Evolutionary conservation across 257 asterid genomes (phyloP).

Genomic region (Marsdenia floribunda): DNA sequence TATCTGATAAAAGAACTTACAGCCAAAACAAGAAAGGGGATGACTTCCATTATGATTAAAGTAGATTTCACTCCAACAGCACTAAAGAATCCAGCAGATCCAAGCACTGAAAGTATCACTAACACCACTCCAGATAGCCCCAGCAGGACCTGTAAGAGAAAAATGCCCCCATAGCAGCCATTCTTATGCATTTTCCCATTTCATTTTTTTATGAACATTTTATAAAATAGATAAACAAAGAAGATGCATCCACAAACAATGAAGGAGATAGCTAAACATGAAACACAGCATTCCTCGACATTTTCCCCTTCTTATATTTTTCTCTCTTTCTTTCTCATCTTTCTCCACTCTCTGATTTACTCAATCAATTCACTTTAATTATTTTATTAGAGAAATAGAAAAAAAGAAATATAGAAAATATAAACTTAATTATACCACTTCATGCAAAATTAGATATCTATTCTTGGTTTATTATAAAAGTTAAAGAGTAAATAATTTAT

Average conservation of each 20-base stretch:
- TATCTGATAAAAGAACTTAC: constrained; percentile 43
- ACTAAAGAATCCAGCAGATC: constrained; percentile 95
- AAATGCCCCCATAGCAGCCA: background rate
- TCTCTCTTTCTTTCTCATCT: too few relatives aligned
- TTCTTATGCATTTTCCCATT: background rate
- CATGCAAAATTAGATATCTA: too few relatives aligned
- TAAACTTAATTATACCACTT: too few relatives aligned
- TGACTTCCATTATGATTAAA: constrained; percentile 96
- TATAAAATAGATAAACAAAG: background rate
- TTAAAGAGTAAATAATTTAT: too few relatives aligned
- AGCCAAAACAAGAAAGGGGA: constrained; percentile 96
- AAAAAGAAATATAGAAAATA: too few relatives aligned
- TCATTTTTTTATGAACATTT: background rate
- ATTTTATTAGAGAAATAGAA: too few relatives aligned
- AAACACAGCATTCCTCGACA: too few relatives aligned
- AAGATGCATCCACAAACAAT: background rate
- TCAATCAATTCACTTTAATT: too few relatives aligned
- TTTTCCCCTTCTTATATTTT: too few relatives aligned
- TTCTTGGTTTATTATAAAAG: too few relatives aligned
- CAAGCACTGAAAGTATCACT: constrained; percentile 95
- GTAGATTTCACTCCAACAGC: constrained; percentile 90
- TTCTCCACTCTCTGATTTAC: too few relatives aligned
- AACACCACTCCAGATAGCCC: constrained; percentile 91
- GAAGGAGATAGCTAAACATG: too few relatives aligned
- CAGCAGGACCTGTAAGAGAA: constrained; percentile 64